Conservation (phyloP, 805 yeast genomes). For the Hanseniaspora vineae region DNA sequence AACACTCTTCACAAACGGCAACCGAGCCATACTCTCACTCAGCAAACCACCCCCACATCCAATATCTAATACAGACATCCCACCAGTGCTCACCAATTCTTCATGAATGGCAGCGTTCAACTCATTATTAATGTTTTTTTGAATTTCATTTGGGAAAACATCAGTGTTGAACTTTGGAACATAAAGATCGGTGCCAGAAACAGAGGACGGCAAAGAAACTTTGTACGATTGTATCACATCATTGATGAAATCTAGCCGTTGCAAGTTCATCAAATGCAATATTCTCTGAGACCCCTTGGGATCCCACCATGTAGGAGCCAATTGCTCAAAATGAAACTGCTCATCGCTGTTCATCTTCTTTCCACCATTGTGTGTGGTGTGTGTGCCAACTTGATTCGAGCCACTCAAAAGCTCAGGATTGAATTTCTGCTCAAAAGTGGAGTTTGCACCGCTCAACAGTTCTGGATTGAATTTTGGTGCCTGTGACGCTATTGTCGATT, state of each 20-base stretch:
- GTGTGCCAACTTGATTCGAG: not conserved
- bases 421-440: not conserved
- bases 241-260: conserved; percentile 77
- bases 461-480: not conserved
- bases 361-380: not conserved
- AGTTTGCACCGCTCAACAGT: not conserved
- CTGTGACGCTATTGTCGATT: not conserved
- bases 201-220: conserved; percentile 12
- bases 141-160: conserved; percentile 47
- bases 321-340: conserved; percentile 63
- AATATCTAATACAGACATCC: conserved; percentile 58
- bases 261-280: conserved; percentile 84
- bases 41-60: conserved; percentile 99
- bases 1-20: conserved; percentile 48
- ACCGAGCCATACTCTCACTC: conserved; percentile 74
- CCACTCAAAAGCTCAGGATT: not conserved
- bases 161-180: conserved; percentile 68
- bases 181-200: conserved; percentile 29
- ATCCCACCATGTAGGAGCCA: conserved; percentile 99
- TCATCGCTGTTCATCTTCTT: conserved; percentile 33
- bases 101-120: conserved; percentile 24
- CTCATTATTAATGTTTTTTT: conserved; percentile 42
- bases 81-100: conserved; percentile 14
- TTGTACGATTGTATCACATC: conserved; percentile 13
- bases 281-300: conserved; percentile 85